Evolutionary conservation across 2,329 filamentous ascomycete species (phyloP), one percentile per base, ranked within the genome.

Genomic region (Falciphora oryzae): DNA sequence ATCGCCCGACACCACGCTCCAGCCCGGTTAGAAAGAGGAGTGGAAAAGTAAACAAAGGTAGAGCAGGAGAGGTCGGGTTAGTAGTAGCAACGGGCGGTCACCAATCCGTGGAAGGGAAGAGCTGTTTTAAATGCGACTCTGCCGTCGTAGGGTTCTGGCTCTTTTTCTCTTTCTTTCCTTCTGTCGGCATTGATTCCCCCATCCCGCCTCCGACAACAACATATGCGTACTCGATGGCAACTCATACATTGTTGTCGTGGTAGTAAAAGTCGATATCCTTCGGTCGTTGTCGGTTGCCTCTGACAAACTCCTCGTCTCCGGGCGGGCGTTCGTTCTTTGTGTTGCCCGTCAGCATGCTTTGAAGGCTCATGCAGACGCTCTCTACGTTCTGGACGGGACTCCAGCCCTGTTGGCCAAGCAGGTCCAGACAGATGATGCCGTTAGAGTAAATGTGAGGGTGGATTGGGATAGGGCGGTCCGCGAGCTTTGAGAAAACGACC

Each of bases 381-480:
- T 98, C 94, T 11, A 97, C 95, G 66, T 94, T 97, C 75, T 99
- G 95, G 0, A 99, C 94, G 0, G 95, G 95, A 61, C 90, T 95
- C 95, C 95, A 99, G 65, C 95, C 95, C 68, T 92, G 89, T 13
- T 85, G 82, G 63, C 92, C 92, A 11, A 99, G 87, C 1, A 99
- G 85, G 71, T 99, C 95, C 61, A 99, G 89, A 73, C 95, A 99
- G 74, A 99, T 99, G 76, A 98, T 97, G 71, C 95, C 95, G 77
- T 99, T 99, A 71, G 91, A 95, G 80, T 99, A 99, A 76, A 99
- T 91, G 79, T 99, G 95, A 3, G 95, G 95, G 73, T 99, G 95
- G 75, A 97, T 93, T 1, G 95, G 95, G 71, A 99, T 93, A 53
- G 84, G 83, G 59, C 86, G 84, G 70, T 84, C 80, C 44, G 85